Conservation (phyloP, 192 early-diverging fungal genomes). For the Lobulomyces angularis region DNA sequence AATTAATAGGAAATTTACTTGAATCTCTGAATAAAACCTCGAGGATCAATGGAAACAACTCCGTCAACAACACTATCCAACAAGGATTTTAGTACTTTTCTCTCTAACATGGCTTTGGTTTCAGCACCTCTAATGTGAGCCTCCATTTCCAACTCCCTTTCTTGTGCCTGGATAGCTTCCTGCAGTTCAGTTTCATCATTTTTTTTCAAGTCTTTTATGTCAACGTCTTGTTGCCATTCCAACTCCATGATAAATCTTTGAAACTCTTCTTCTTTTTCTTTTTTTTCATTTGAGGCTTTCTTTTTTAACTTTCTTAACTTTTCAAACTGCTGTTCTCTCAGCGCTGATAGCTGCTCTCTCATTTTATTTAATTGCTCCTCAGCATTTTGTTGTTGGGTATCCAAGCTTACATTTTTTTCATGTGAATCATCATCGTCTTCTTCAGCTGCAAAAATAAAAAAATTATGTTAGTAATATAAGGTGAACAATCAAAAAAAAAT, state of each 20-base stretch:
- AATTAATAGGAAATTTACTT: background rate
- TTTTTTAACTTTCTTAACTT: background rate
- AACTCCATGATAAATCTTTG: slow-evolving; percentile 2
- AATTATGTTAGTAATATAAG: no score
- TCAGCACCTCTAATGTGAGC: slow-evolving; percentile 8
- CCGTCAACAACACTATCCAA: slow-evolving; percentile 8
- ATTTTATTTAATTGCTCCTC: background rate
- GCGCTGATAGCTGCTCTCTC: background rate
- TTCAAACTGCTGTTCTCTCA: background rate
- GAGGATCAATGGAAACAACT: slow-evolving; percentile 10
- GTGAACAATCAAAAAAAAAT: no score
- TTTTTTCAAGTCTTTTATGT: slow-evolving; percentile 1
- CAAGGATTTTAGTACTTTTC: slow-evolving; percentile 8
- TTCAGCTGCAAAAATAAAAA: background rate
- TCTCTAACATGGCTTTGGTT: slow-evolving; percentile 11
- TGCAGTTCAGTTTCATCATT: slow-evolving; percentile 7
- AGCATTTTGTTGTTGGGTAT: background rate
- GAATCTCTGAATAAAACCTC: slow-evolving; percentile 8
- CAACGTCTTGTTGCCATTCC: slow-evolving; percentile 7
- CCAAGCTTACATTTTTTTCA: background rate
- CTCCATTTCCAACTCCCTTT: slow-evolving; percentile 12
- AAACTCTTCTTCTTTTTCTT: slow-evolving; percentile 5
- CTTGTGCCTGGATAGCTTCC: slow-evolving; percentile 7
- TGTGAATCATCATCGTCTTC: background rate
- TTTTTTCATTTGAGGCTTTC: background rate